These are phyloP conservation scores for Cladosporium austrohemisphaericum DNA, from an alignment of 2,329 filamentous ascomycete species.

Conservation along the genomic window DNA sequence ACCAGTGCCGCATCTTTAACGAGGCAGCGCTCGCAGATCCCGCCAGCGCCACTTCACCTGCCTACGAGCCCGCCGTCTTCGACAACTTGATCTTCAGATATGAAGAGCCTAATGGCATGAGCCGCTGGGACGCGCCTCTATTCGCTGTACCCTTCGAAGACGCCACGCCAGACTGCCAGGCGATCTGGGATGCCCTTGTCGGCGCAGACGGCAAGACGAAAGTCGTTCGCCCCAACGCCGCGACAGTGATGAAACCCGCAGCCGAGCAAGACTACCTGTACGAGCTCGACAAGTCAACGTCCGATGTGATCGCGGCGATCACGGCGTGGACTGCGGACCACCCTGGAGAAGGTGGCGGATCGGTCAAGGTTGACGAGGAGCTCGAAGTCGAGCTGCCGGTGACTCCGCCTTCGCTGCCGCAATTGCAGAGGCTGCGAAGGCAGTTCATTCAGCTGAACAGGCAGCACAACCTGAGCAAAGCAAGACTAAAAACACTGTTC, in stretches of 20 bases:
- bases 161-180: conserved; percentile 61
- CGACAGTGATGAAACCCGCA: conserved; percentile 65
- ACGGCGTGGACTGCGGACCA: conserved; percentile 65
- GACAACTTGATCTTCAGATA: conserved; percentile 78
- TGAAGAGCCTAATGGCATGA: conserved; percentile 83
- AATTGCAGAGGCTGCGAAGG: conserved; percentile 71
- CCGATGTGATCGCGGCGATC: conserved; percentile 68
- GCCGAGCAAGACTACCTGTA: conserved; percentile 70
- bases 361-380: conserved; percentile 47
- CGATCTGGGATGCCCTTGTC: conserved; percentile 70
- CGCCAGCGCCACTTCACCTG: conserved; percentile 30
- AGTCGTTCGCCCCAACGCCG: conserved; percentile 67
- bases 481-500: conserved; percentile 37
- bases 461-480: conserved; percentile 50
- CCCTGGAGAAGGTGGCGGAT: conserved; percentile 56
- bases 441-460: conserved; percentile 75
- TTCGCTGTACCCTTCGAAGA: conserved; percentile 79
- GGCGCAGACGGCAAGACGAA: conserved; percentile 61
- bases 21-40: conserved; percentile 41
- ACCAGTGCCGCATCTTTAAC: conserved; percentile 60
- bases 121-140: conserved; percentile 76
- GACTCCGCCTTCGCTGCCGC: conserved; percentile 62
- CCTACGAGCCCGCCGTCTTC: conserved; percentile 61
- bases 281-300: conserved; percentile 72
- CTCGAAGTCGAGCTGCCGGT: conserved; percentile 60